Evolutionary conservation across 1,284 basidiomycete genomes (phyloP).

Genomic region (Sporisorium exsertum): DNA sequence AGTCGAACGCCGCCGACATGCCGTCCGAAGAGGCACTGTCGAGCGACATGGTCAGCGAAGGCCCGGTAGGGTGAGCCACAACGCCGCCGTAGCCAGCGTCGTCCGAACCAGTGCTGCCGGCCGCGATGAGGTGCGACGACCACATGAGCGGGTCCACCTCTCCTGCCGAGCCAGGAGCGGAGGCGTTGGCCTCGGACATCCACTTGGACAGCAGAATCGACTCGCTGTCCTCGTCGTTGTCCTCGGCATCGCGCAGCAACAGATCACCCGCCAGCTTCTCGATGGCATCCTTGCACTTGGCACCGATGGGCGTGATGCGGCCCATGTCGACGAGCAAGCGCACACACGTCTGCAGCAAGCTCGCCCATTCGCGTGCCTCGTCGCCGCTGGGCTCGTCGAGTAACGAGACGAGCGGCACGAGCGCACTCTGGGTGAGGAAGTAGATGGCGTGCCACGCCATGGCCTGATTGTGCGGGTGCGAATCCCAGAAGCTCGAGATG

Average conservation of each 20-base stretch:
- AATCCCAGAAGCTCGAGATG: constrained; percentile 51
- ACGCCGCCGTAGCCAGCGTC: constrained; percentile 19
- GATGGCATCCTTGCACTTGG: constrained; percentile 54
- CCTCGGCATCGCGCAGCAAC: constrained; percentile 25
- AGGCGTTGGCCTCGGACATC: constrained; percentile 27
- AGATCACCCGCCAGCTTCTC: constrained; percentile 34
- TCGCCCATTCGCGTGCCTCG: constrained; percentile 45
- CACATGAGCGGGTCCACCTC: constrained; percentile 40
- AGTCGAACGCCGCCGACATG: constrained; percentile 48
- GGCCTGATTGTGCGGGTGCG: constrained; percentile 53
- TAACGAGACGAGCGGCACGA: constrained; percentile 49
- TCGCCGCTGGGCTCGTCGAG: constrained; percentile 38
- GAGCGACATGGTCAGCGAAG: constrained; percentile 49
- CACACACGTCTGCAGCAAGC: constrained; percentile 37
- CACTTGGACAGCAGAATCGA: constrained; percentile 36
- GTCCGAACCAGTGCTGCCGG: constrained; percentile 19
- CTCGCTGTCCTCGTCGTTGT: constrained; percentile 18
- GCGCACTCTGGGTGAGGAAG: constrained; percentile 51
- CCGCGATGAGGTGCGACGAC: constrained; percentile 39
- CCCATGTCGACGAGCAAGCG: constrained; percentile 49
- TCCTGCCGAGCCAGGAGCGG: constrained; percentile 8
- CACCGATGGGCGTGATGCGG: constrained; percentile 43
- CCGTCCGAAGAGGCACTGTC: constrained; percentile 48
- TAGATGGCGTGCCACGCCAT: constrained; percentile 54
- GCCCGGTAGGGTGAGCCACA: constrained; percentile 30